Percentiles rank a stretch among this genome's conserved stretches.
Conservation (phyloP, 2,329 filamentous ascomycete species). For the Stagonosporopsis vannaccii region DNA sequence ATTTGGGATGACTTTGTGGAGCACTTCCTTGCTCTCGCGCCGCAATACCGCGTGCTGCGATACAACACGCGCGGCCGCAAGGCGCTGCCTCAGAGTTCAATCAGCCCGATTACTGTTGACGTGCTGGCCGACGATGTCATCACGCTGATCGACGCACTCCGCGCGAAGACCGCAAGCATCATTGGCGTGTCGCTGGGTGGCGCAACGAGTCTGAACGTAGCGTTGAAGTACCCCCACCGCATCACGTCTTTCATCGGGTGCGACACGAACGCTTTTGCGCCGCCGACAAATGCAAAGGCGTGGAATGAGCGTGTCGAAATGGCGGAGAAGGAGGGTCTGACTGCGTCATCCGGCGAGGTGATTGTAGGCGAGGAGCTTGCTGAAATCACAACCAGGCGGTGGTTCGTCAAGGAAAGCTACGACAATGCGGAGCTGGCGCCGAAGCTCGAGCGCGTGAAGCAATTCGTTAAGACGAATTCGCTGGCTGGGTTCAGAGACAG, state of each 20-base stretch:
- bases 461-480: constrained; percentile 74
- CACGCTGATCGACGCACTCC: constrained; percentile 71
- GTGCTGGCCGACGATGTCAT: constrained; percentile 73
- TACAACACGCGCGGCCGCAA: constrained; percentile 79
- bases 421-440: constrained; percentile 57
- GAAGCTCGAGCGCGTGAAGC: constrained; percentile 66
- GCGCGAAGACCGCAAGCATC: constrained; percentile 70
- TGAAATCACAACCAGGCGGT: constrained; percentile 73
- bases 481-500: constrained; percentile 72
- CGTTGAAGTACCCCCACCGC: constrained; percentile 68
- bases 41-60: constrained; percentile 75
- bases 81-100: constrained; percentile 50
- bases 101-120: constrained; percentile 63
- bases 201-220: constrained; percentile 76
- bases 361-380: constrained; percentile 72
- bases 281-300: constrained; percentile 75
- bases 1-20: constrained; percentile 83
- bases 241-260: constrained; percentile 72
- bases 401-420: constrained; percentile 73
- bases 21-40: constrained; percentile 62
- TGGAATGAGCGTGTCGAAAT: constrained; percentile 80
- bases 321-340: constrained; percentile 63
- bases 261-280: constrained; percentile 79
- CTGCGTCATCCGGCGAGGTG: constrained; percentile 51
- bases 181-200: constrained; percentile 84